These are phyloP conservation scores for Pythium myriotylum DNA, from an alignment of 352 stramenopile genomes.

Conservation along the genomic window DNA sequence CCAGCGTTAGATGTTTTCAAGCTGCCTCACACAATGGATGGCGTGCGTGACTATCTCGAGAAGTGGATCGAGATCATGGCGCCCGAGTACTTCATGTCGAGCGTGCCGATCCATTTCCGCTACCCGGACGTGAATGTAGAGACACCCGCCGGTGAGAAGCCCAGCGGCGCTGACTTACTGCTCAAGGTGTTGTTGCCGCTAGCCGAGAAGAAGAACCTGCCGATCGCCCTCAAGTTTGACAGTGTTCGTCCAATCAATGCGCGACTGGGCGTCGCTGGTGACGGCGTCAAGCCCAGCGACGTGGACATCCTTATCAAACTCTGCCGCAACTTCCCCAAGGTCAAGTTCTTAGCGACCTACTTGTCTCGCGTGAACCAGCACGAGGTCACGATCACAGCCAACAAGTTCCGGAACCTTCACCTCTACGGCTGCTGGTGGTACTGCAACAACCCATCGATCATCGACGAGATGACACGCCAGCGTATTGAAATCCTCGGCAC, in stretches of 20 bases:
- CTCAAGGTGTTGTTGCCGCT: conserved; percentile 90
- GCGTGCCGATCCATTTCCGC: conserved; percentile 90
- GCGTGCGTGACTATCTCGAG: conserved; percentile 78
- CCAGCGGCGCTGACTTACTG: conserved; percentile 69
- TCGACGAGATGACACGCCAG: conserved; percentile 87
- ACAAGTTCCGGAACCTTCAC: conserved; percentile 95
- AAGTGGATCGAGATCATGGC: conserved; percentile 93
- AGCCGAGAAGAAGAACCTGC: conserved; percentile 86
- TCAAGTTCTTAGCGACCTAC: conserved; percentile 96
- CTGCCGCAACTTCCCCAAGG: conserved; percentile 85
- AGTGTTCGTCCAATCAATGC: conserved; percentile 91
- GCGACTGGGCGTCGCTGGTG: conserved; percentile 72
- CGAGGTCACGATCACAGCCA: conserved; percentile 92
- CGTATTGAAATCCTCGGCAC: conserved; percentile 94
- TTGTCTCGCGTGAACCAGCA: conserved; percentile 94
- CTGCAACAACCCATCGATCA: conserved; percentile 96
- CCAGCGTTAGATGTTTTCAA: conserved; percentile 55
- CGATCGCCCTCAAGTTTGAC: conserved; percentile 94
- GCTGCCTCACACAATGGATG: conserved; percentile 72
- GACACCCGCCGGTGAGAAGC: conserved; percentile 36
- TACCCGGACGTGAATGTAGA: conserved; percentile 36
- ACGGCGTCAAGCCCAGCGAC: conserved; percentile 92
- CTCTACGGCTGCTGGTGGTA: conserved; percentile 96
- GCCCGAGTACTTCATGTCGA: conserved; percentile 95
- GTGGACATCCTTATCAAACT: conserved; percentile 84